phyloP scores from a whole-genome alignment of 2,329 filamentous ascomycete species.

The Epichloe baconii region DNA sequence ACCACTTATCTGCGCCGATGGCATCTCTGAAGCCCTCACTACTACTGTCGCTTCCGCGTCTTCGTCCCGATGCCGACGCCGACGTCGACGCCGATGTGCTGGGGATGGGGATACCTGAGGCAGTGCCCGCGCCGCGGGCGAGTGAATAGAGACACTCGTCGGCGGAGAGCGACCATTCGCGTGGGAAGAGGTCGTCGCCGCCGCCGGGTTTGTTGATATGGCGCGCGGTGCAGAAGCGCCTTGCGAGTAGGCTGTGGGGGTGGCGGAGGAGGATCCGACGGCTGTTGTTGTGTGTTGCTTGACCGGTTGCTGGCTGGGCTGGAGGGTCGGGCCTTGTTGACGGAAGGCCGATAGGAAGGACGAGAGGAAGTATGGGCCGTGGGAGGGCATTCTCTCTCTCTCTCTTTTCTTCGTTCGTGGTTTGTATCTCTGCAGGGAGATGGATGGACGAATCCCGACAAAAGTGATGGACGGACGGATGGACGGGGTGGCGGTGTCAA shows the following conservation, averaged over 20 bases:
- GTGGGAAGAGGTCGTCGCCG: constrained; percentile 11
- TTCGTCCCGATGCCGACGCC: constrained; percentile 21
- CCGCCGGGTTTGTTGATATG: constrained; percentile 13
- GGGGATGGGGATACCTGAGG: constrained; percentile 23
- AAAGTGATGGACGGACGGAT: background rate
- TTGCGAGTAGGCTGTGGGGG: constrained; percentile 12
- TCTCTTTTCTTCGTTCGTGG: background rate
- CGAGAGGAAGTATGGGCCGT: constrained; percentile 43
- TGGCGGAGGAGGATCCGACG: constrained; percentile 14
- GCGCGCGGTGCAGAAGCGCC: constrained; percentile 11
- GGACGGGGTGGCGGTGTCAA: background rate
- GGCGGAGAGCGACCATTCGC: constrained; percentile 15
- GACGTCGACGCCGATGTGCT: constrained; percentile 23
- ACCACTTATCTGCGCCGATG: constrained; percentile 64
- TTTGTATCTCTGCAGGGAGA: background rate
- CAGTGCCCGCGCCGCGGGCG: constrained; percentile 13
- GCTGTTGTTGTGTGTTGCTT: constrained; percentile 19
- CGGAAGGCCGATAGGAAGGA: constrained; percentile 44
- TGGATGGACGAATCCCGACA: background rate
- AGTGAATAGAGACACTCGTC: constrained; percentile 17
- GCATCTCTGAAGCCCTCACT: constrained; percentile 65
- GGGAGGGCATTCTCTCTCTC: constrained; percentile 27
- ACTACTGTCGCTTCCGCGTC: constrained; percentile 62
- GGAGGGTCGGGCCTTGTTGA: constrained; percentile 28
- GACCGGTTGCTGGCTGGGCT: constrained; percentile 22